These are phyloP conservation scores for Penicillium sp. DNA, from an alignment of 2,329 filamentous ascomycete species.

Conservation along the genomic window DNA sequence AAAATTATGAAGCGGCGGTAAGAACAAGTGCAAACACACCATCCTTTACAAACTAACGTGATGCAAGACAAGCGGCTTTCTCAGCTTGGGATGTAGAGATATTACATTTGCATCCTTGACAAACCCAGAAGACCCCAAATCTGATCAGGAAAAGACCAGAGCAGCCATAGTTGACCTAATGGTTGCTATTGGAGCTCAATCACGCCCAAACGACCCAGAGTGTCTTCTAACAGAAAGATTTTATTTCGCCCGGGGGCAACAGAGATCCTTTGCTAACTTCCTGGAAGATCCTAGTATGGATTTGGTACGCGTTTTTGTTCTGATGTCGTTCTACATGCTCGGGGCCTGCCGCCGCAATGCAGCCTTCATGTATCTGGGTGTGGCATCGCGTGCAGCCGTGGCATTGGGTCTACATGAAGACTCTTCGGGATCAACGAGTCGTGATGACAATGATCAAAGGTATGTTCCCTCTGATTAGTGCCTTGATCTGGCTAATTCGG, in stretches of 20 bases:
- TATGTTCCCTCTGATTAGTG: conserved; percentile 11
- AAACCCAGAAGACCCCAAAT: conserved; percentile 14
- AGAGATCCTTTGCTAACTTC: conserved; percentile 53
- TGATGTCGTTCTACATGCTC: conserved; percentile 63
- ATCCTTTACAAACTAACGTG: conserved; percentile 3
- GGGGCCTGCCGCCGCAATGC: conserved; percentile 61
- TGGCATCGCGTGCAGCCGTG: conserved; percentile 60
- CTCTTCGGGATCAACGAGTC: conserved; percentile 11
- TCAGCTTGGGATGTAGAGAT: conserved; percentile 38
- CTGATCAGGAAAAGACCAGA: conserved; percentile 26
- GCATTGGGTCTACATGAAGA: conserved; percentile 57
- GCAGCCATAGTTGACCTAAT: conserved; percentile 46
- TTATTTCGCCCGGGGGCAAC: conserved; percentile 54
- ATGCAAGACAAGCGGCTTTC: conserved; percentile 44
- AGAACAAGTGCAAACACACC: background rate
- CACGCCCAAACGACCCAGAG: conserved; percentile 33
- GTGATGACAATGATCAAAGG: conserved; percentile 23
- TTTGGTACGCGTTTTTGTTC: conserved; percentile 54
- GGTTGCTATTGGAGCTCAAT: conserved; percentile 58
- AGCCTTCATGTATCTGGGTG: conserved; percentile 65
- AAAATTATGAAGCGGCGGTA: conserved; percentile 32
- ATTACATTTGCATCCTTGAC: conserved; percentile 21
- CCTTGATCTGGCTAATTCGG: conserved; percentile 1
- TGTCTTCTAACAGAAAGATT: conserved; percentile 35
- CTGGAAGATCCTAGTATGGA: conserved; percentile 57